Evolutionary conservation across 2,329 filamentous ascomycete genomes (phyloP), one percentile per base, ranked within the genome.

Genomic region (Pseudocercospora fijiensis): DNA sequence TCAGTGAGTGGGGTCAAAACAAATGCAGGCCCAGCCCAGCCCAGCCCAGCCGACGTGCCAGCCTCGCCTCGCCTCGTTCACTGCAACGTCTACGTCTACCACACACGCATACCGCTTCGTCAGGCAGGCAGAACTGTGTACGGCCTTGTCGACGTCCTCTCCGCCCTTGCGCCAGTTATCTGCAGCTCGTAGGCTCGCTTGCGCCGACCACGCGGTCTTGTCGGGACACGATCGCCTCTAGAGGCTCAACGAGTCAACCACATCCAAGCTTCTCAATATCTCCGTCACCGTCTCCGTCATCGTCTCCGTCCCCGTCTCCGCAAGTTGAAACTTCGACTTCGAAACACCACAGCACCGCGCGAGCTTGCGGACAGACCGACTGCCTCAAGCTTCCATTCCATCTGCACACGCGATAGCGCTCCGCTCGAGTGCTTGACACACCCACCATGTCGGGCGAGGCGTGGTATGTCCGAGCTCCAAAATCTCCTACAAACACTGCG

Each of bases 381-480:
- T 33, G n/a, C 52, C 53, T 16, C 27, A 57, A 57, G 59, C 59
- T 61, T 61, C 33, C 26, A 24, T 4, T 43, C 26, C 61, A 57
- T 28, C 33, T 47, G 55, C 56, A 43, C 28, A 53, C 43, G 16
- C 53, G 53, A 56, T 16, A 33, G 53, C 30, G 18, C 53, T 56
- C 53, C 53, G 28, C 53, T 56, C 13, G 53, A 37, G 26, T 26
- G 53, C 28, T 22, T 4, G 1, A 57, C 43, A 61, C 58, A 55
- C 58, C 58, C 70, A 75, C 71, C 62, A 77, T 77, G 75, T 76
- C 75, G 61, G 75, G 75, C 69, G 75, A 77, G 75, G 75, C 75
- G 69, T 77, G 75, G 73, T 75, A 73, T 37, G 68, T 65, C 51
- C 53, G 51, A 52, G 49, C 53, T 43, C 28, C 41, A 55, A 30